A percentile compares a stretch with the other conserved stretches of the same genome.
Evolutionary conservation across 2,329 filamentous ascomycete genomes (phyloP).

Genomic region (Aspergillus felis): DNA sequence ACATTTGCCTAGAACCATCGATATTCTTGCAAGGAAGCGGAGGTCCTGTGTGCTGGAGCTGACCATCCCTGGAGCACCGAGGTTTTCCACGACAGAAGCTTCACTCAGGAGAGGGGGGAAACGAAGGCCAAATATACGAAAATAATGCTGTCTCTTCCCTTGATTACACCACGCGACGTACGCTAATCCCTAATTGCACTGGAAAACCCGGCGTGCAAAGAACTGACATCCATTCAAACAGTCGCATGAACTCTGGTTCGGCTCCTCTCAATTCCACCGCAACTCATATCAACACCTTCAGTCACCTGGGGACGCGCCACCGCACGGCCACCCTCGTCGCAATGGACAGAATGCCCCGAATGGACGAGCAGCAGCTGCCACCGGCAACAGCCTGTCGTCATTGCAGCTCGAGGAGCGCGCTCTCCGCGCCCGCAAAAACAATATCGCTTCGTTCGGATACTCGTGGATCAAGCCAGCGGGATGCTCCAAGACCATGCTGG

Average conservation of each 20-base stretch:
- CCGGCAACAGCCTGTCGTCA: constrained; percentile 61
- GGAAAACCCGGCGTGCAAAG: background rate
- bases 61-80: background rate
- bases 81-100: background rate
- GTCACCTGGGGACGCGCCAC: constrained; percentile 4
- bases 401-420: constrained; percentile 73
- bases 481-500: constrained; percentile 81
- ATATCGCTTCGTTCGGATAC: constrained; percentile 82
- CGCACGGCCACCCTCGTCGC: constrained; percentile 7
- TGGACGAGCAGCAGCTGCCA: constrained; percentile 43
- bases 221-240: constrained; percentile 30
- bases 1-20: background rate
- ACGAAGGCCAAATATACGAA: background rate
- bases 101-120: background rate
- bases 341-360: constrained; percentile 15
- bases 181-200: constrained; percentile 22
- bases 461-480: constrained; percentile 89
- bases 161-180: constrained; percentile 68
- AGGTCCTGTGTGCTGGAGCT: background rate
- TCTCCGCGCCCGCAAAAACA: constrained; percentile 70
- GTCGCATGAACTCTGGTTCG: constrained; percentile 73
- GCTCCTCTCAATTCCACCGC: constrained; percentile 53
- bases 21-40: background rate
- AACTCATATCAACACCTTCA: constrained; percentile 22
- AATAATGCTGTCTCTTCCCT: constrained; percentile 59